Base-by-base conservation (phyloP, 768 basidiomycete genomes). In the Mycena olivaceomarginata region DNA sequence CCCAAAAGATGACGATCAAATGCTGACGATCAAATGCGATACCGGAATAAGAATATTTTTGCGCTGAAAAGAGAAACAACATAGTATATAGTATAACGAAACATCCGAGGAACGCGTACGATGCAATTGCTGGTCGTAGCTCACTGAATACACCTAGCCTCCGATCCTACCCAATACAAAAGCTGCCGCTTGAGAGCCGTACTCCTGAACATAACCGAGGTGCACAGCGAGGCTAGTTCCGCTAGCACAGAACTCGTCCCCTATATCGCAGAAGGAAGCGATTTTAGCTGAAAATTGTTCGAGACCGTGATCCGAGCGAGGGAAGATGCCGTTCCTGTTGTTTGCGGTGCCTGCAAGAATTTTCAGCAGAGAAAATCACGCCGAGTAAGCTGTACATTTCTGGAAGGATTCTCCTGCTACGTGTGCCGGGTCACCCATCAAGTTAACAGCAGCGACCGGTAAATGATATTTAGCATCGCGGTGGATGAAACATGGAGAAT, bases 181-280 rank as follows among this genome's bases (percentile, higher is more conserved):
- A 51, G 48, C 48, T 20, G 18, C 18, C 48, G 48, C 48, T 51
- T 51, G 48, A 51, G 48, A 51, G 48, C 48, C 18, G 48, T 51
- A 51, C 48, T 51, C 48, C 48, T 51, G 48, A 51, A 51, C 48
- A 51, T 51, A 51, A 51, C 48, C 48, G 48, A 51, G 48, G 48
- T 51, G 48, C 48, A 51, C 48, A 51, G 48, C 48, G 48, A 51
- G 48, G 48, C 48, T 51, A 20, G 18, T 18, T 51, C 48, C 48
- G 18, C 48, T 51, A 20, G 48, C 48, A 51, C 48, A 51, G 13
- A 51, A 51, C 48, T 51, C 48, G 48, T 51, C 48, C 48, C 48
- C 48, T 9, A 51, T 51, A 51, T 51, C 48, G 16, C 48, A 51
- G 48, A 51, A 51, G 48, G 48, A 51, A 20, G 48, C 48, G 48